A percentile compares a stretch with the other conserved stretches of the same genome.
Conservation (phyloP, 2,329 filamentous ascomycete species). For the Aspergillus japonicus region DNA sequence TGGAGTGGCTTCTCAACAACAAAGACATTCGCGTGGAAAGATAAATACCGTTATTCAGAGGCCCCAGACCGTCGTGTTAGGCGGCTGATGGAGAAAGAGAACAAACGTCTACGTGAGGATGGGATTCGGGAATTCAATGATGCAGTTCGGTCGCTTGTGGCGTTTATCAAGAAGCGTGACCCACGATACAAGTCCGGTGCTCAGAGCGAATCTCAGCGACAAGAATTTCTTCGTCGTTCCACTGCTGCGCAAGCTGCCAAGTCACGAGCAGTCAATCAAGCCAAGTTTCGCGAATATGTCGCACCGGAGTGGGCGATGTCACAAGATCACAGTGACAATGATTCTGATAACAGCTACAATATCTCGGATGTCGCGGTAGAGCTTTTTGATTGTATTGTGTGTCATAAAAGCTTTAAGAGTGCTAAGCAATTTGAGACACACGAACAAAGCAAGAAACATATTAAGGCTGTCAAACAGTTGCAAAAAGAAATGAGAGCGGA, state of each 20-base stretch:
- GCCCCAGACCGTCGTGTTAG: constrained; percentile 82
- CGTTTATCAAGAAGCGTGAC: constrained; percentile 88
- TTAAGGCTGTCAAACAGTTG: constrained; percentile 79
- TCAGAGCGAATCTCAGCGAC: constrained; percentile 76
- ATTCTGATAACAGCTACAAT: constrained; percentile 26
- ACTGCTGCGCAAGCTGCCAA: constrained; percentile 81
- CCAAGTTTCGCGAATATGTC: constrained; percentile 63
- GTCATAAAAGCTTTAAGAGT: constrained; percentile 74
- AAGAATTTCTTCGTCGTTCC: constrained; percentile 72
- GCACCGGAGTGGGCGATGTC: constrained; percentile 74
- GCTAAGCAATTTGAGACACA: constrained; percentile 89
- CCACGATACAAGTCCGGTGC: constrained; percentile 76
- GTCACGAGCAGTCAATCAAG: constrained; percentile 76
- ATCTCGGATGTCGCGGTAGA: constrained; percentile 52
- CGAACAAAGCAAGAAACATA: constrained; percentile 94
- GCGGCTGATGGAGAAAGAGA: constrained; percentile 92
- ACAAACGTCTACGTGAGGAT: constrained; percentile 78
- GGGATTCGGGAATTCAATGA: constrained; percentile 88
- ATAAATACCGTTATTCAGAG: constrained; percentile 77
- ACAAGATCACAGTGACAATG: constrained; percentile 53
- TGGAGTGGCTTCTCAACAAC: constrained; percentile 82
- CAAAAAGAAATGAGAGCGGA: constrained; percentile 81
- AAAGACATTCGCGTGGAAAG: constrained; percentile 88
- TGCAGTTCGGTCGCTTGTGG: constrained; percentile 78
- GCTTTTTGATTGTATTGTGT: constrained; percentile 63